Percentiles rank a stretch among this genome's conserved stretches.
These are phyloP conservation scores for Eustoma russellianum DNA, from an alignment of 257 asterid genomes.

Conservation along the genomic window DNA sequence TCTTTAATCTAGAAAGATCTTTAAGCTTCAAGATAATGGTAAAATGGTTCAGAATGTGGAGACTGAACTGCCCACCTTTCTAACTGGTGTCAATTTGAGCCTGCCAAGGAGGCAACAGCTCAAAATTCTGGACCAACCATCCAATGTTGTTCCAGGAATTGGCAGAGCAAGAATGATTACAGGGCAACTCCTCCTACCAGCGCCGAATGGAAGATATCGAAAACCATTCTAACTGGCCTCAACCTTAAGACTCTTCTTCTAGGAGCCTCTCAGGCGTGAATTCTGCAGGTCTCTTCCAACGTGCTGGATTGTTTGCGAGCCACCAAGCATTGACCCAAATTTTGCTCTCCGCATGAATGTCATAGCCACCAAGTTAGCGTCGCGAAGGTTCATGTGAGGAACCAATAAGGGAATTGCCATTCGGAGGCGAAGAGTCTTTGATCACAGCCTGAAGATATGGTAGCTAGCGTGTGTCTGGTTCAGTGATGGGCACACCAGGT, in stretches of 20 bases:
- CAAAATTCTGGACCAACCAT: conserved; percentile 73
- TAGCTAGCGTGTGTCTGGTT: no score
- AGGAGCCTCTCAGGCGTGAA: conserved; percentile 76
- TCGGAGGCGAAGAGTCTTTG: conserved; percentile 68
- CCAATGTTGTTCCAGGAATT: conserved; percentile 60
- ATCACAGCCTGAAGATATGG: conserved; percentile 82
- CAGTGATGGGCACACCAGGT: conserved; percentile 49
- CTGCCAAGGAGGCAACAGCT: conserved; percentile 75
- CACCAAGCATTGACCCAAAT: conserved; percentile 79
- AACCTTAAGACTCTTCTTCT: conserved; percentile 66
- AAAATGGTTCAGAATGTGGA: conserved; percentile 70
- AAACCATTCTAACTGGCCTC: conserved; percentile 75
- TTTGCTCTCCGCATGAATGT: conserved; percentile 87
- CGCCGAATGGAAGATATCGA: no score
- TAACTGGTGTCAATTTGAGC: conserved; percentile 59
- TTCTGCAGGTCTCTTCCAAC: conserved; percentile 73
- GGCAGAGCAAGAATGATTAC: conserved; percentile 86
- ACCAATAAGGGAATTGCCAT: conserved; percentile 92
- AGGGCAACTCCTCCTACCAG: conserved; percentile 88
- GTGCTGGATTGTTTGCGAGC: conserved; percentile 58
- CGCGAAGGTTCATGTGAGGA: no score
- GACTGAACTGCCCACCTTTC: conserved; percentile 74
- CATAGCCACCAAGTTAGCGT: conserved; percentile 63
- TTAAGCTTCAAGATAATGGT: conserved; percentile 59
- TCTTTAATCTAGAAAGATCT: conserved; percentile 21